Conservation (phyloP, 1,139 yeast genomes). For the Nakaseomyces delphensis region DNA sequence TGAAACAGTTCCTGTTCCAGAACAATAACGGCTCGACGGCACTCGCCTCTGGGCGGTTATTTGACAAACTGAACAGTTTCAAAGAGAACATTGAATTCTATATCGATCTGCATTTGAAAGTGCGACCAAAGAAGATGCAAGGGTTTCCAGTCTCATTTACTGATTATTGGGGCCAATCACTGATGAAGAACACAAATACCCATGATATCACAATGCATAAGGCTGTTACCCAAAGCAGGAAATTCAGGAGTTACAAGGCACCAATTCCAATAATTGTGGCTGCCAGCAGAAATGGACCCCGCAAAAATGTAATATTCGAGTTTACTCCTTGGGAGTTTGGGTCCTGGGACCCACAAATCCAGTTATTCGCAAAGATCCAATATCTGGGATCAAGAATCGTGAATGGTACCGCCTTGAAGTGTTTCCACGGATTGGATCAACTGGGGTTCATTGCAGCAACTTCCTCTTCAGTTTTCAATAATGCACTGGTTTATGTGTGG, state of each 20-base stretch:
- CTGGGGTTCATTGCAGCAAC: constrained; percentile 68
- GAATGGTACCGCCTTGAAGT: constrained; percentile 33
- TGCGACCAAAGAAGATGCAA: constrained; percentile 40
- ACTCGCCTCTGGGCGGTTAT: background rate
- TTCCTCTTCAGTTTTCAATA: constrained; percentile 63
- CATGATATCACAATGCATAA: constrained; percentile 29
- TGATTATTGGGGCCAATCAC: constrained; percentile 61
- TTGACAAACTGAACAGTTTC: constrained; percentile 16
- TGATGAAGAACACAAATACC: constrained; percentile 33
- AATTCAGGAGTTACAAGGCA: constrained; percentile 33
- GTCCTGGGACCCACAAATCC: constrained; percentile 48
- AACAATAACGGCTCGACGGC: background rate
- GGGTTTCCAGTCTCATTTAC: constrained; percentile 55
- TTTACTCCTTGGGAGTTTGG: constrained; percentile 65
- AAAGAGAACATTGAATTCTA: constrained; percentile 40
- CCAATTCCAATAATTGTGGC: constrained; percentile 40
- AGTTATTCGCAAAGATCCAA: constrained; percentile 44
- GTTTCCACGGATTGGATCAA: constrained; percentile 57
- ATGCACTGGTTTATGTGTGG: constrained; percentile 42
- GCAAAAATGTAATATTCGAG: constrained; percentile 37
- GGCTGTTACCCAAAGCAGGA: constrained; percentile 15
- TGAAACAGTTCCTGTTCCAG: constrained; percentile 14
- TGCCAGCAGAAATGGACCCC: constrained; percentile 30
- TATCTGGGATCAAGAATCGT: constrained; percentile 47
- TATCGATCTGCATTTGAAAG: constrained; percentile 44